Evolutionary conservation across 1,284 basidiomycete genomes (phyloP).

Genomic region (Irpex sp.): DNA sequence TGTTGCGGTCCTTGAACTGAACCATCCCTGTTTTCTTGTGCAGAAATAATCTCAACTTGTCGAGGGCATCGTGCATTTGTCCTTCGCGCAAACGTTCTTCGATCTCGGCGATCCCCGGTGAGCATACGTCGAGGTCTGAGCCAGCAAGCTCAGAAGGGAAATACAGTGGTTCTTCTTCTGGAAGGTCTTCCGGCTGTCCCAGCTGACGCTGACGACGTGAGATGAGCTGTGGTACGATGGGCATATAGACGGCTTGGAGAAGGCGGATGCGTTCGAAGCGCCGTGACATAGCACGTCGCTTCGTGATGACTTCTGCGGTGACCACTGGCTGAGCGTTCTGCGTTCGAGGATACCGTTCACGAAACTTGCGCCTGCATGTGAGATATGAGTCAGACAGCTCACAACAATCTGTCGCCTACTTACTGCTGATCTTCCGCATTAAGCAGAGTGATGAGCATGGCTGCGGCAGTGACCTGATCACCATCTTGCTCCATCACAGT

Average conservation of each 20-base stretch:
- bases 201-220: neutral
- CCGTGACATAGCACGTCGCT: neutral
- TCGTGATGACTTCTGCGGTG: neutral
- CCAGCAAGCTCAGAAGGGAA: neutral
- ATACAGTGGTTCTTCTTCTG: neutral
- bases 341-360: neutral
- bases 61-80: constrained; percentile 3
- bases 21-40: constrained; percentile 5
- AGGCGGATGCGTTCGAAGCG: neutral
- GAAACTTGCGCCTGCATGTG: neutral
- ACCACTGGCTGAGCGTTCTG: neutral
- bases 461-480: neutral
- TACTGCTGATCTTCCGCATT: constrained; percentile 6
- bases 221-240: neutral
- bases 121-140: neutral
- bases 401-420: neutral
- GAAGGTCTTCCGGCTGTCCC: neutral
- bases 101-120: constrained; percentile 1
- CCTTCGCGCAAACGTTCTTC: constrained; percentile 3
- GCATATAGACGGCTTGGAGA: constrained; percentile 2
- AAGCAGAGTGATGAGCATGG: neutral
- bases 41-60: constrained; percentile 5
- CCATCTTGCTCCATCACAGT: neutral
- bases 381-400: neutral
- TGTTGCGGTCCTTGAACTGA: constrained; percentile 4